Percentiles rank a stretch among this genome's conserved stretches.
phyloP scores from a whole-genome alignment of 768 basidiomycete genomes.

The Lentinula detonsa region DNA sequence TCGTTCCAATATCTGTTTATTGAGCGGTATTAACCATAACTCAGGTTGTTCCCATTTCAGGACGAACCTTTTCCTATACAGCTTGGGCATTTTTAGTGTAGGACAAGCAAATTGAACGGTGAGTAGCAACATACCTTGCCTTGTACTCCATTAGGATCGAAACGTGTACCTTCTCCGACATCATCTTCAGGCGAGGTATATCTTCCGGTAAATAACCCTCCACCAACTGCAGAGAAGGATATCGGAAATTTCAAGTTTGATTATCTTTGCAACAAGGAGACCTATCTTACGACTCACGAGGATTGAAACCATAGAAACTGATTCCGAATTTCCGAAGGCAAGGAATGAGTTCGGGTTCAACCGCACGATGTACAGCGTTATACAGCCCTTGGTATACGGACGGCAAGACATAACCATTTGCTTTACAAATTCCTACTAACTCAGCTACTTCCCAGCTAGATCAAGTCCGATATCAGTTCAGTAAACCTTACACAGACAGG shows the following conservation, averaged over 20 bases:
- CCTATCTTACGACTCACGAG: constrained; percentile 26
- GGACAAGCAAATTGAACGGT: not conserved
- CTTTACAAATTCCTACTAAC: constrained; percentile 49
- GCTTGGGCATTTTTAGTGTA: not conserved
- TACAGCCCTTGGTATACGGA: constrained; percentile 51
- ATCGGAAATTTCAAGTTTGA: not conserved
- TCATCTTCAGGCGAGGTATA: constrained; percentile 31
- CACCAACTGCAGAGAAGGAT: constrained; percentile 37
- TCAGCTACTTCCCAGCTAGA: constrained; percentile 57
- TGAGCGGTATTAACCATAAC: not conserved
- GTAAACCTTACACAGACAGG: not conserved
- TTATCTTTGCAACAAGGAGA: not conserved
- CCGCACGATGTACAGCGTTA: constrained; percentile 32
- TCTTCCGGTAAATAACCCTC: constrained; percentile 55
- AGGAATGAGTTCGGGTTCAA: constrained; percentile 43
- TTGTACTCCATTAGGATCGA: constrained; percentile 33
- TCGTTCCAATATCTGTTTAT: constrained; percentile 46
- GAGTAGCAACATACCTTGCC: constrained; percentile 32
- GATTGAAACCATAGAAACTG: constrained; percentile 51
- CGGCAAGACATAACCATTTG: constrained; percentile 44
- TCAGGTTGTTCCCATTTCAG: not conserved
- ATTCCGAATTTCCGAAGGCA: constrained; percentile 54
- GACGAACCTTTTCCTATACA: not conserved
- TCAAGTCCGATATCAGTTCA: not conserved
- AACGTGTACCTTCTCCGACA: constrained; percentile 49